phyloP scores from a whole-genome alignment of 2,329 filamentous ascomycete genomes.

The Cytospora piceicola region DNA sequence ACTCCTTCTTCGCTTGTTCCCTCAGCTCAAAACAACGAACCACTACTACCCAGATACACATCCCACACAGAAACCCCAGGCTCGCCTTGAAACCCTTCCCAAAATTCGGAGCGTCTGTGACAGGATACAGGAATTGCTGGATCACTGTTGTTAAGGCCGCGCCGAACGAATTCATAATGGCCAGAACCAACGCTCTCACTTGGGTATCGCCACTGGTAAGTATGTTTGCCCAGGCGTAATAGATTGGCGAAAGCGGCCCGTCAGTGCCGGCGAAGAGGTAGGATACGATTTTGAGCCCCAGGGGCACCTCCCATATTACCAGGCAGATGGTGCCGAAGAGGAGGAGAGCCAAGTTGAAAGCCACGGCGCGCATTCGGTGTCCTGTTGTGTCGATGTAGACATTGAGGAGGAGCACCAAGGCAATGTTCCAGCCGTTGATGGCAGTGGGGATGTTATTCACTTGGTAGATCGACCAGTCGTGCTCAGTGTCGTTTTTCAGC shows the following conservation, averaged over 20 bases:
- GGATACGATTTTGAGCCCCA: constrained; percentile 40
- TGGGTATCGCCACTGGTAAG: constrained; percentile 41
- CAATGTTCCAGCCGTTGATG: constrained; percentile 39
- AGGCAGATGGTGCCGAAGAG: constrained; percentile 40
- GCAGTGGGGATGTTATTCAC: constrained; percentile 39
- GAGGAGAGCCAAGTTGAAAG: constrained; percentile 38
- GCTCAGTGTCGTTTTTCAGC: constrained; percentile 36
- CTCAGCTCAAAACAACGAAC: constrained; percentile 16
- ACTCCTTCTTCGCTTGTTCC: background rate
- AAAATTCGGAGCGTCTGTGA: constrained; percentile 40
- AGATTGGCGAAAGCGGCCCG: constrained; percentile 43
- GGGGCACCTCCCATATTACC: constrained; percentile 39
- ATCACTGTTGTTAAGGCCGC: constrained; percentile 39
- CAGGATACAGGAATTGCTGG: constrained; percentile 41
- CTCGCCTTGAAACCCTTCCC: constrained; percentile 38
- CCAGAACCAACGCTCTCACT: constrained; percentile 41
- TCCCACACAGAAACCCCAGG: constrained; percentile 31
- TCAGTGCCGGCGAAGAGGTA: constrained; percentile 43
- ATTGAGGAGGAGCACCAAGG: constrained; percentile 36
- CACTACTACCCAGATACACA: constrained; percentile 22
- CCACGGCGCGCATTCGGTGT: constrained; percentile 39
- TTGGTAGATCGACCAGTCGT: constrained; percentile 37
- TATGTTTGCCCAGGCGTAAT: constrained; percentile 43
- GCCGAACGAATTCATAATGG: constrained; percentile 43
- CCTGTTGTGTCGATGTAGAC: constrained; percentile 40